phyloP scores from a whole-genome alignment of 2,329 filamentous ascomycete species.

The Calcarisporium arbuscula region DNA sequence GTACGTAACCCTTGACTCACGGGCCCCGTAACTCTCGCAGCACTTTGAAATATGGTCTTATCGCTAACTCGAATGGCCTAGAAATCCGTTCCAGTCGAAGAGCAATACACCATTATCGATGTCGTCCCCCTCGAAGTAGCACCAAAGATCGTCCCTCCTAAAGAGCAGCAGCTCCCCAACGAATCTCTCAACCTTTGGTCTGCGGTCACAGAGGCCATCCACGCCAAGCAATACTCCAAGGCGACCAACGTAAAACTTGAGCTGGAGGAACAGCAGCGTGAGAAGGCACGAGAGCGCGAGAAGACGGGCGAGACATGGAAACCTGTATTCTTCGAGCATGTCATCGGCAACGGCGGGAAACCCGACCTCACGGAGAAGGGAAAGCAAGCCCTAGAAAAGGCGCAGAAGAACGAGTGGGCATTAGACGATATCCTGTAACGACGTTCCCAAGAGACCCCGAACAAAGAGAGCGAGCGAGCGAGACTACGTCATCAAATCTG shows the following conservation, averaged over 20 bases:
- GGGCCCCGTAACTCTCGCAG: constrained; percentile 1
- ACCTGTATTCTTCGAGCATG: constrained; percentile 78
- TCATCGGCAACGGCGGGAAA: constrained; percentile 48
- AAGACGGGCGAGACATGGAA: constrained; percentile 63
- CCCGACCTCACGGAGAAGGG: constrained; percentile 51
- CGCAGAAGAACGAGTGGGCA: constrained; percentile 48
- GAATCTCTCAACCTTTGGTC: constrained; percentile 87
- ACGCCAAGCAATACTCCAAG: constrained; percentile 71
- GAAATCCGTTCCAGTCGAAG: constrained; percentile 43
- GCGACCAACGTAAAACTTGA: constrained; percentile 86
- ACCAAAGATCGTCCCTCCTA: constrained; percentile 71
- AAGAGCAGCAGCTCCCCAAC: constrained; percentile 74
- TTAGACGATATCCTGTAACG: constrained; percentile 37
- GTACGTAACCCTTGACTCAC: constrained; percentile 45
- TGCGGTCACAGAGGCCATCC: constrained; percentile 79
- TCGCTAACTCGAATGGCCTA: too few relatives aligned
- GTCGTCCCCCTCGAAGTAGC: constrained; percentile 75
- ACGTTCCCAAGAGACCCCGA: not conserved
- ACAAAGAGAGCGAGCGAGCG: not conserved
- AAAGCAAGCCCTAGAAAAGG: constrained; percentile 41
- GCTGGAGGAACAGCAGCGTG: constrained; percentile 82
- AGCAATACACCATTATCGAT: constrained; percentile 75
- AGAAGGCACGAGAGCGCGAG: constrained; percentile 76
- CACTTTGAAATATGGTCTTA: constrained; percentile 6
- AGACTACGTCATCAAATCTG: not conserved